Base-by-base conservation (phyloP, 2,329 filamentous ascomycete genomes). In the Aspergillus sp. region DNA sequence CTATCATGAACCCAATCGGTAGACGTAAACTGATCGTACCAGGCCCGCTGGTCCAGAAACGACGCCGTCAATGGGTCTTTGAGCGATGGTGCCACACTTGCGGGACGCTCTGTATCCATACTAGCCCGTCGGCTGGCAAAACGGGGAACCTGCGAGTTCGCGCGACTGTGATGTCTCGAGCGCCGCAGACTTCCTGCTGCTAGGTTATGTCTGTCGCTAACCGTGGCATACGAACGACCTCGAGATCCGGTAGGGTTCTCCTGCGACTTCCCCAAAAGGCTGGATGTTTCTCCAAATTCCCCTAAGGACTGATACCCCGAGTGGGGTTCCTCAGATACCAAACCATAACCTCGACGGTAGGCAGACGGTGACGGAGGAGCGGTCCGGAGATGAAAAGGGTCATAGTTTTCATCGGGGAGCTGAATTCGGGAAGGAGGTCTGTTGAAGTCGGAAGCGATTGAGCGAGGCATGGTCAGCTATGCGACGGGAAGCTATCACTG, bases 1-100 rank as follows among this genome's bases (percentile, higher is more conserved):
- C 86, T 90, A 68, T 98, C 93, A 65, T 95, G 91, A 1, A 98
- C 90, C 93, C 93, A 98, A 67, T 98, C 91, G 47, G 89, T 96
- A 5, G 88, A 95, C 5, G 90, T 95, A 62, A 95, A 95, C 69
- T 98, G 93, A 73, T 98, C 93, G 70, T 97, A 97, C 93, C 93
- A 97, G 7, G 94, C 86, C 51, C 93, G 84, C 57, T 97, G 90
- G 62, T 96, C 88, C 44, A 84, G 74, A 58, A 82, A 84, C 4
- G 82, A 84, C 30, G 76, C 72, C 60, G 84, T 86, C 46, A 70
- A 47, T 4, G 53, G 60, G 58, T 64, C 59, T 76, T 79, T 53
- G 76, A 73, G 59, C 78, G 83, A 49, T 2, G 58, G 51, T 6
- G 57, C 51, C 5, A 55, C 3, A 39, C 60, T 62, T 17, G 56